Conservation (phyloP, 176 grass and related monocot species). For the Dactylis glomerata region DNA sequence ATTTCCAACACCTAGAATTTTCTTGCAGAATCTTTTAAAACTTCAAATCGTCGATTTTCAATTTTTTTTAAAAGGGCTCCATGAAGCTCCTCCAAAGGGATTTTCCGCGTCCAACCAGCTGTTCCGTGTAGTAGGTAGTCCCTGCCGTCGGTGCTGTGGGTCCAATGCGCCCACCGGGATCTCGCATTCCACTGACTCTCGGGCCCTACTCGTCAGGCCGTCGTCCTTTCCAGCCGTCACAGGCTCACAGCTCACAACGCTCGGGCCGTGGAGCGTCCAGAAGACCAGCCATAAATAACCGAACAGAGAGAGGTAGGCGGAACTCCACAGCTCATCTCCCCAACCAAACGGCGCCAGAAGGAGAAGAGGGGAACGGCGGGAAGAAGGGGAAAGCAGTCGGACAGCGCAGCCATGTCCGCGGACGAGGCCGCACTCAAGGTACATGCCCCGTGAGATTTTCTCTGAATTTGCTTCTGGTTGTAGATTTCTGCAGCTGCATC, state of each 20-base stretch:
- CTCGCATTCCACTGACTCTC: neutral
- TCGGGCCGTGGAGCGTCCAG: neutral
- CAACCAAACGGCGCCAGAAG: neutral
- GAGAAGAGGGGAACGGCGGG: neutral
- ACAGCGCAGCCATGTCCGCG: slow-evolving; percentile 23
- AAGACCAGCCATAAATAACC: slow-evolving; percentile 2
- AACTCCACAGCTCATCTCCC: neutral
- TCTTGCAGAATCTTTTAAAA: no score
- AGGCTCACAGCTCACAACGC: slow-evolving; percentile 13
- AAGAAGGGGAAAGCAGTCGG: neutral
- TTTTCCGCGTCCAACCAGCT: neutral
- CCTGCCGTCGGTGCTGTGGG: neutral
- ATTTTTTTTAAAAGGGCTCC: no score
- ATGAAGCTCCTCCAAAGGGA: no score
- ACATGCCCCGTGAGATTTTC: neutral
- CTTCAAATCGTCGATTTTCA: no score
- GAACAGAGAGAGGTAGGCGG: neutral
- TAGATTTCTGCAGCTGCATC: neutral
- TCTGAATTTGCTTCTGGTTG: neutral
- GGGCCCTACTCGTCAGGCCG: slow-evolving; percentile 10
- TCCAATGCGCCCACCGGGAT: neutral
- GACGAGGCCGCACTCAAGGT: slow-evolving; percentile 30
- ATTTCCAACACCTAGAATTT: no score
- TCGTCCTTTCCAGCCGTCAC: slow-evolving; percentile 1
- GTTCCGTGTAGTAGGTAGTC: neutral